A percentile compares a stretch with the other conserved stretches of the same genome.
Evolutionary conservation across 2,329 filamentous ascomycete genomes (phyloP).

Genomic region (Colletotrichum sp.): DNA sequence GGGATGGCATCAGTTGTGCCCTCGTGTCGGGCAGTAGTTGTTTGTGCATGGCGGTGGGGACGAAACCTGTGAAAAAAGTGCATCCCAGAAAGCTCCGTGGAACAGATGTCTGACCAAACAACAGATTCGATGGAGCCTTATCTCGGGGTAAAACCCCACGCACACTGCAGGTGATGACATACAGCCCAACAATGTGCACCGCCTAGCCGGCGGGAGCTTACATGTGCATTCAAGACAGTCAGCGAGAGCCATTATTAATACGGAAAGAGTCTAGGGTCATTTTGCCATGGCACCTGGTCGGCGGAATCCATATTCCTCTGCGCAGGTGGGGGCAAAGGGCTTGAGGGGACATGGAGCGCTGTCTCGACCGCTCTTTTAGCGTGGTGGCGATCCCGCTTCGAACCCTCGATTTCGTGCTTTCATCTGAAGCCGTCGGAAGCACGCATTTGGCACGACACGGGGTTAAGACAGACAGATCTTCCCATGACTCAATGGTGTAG

Average conservation of each 20-base stretch:
- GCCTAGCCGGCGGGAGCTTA: neutral
- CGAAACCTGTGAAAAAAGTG: neutral
- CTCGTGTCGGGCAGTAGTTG: neutral
- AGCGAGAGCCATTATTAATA: conserved; percentile 3
- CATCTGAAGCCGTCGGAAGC: neutral
- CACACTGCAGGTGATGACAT: neutral
- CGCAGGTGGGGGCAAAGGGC: neutral
- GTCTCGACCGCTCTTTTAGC: conserved; percentile 1
- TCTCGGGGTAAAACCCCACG: neutral
- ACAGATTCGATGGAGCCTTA: neutral
- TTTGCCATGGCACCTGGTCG: neutral
- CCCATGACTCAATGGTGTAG: conserved; percentile 4
- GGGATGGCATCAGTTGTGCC: neutral
- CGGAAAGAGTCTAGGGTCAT: neutral
- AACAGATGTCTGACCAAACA: neutral
- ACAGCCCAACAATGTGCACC: neutral
- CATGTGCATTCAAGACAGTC: neutral
- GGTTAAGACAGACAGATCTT: neutral
- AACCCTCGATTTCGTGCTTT: neutral
- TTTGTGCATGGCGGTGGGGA: neutral
- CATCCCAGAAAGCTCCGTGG: conserved; percentile 1
- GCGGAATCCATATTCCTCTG: conserved; percentile 13
- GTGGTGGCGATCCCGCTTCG: neutral
- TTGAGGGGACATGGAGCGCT: neutral
- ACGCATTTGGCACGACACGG: no score